phyloP scores from a whole-genome alignment of 495 filamentous ascomycete genomes.

The Barbatosphaeria neglecta region DNA sequence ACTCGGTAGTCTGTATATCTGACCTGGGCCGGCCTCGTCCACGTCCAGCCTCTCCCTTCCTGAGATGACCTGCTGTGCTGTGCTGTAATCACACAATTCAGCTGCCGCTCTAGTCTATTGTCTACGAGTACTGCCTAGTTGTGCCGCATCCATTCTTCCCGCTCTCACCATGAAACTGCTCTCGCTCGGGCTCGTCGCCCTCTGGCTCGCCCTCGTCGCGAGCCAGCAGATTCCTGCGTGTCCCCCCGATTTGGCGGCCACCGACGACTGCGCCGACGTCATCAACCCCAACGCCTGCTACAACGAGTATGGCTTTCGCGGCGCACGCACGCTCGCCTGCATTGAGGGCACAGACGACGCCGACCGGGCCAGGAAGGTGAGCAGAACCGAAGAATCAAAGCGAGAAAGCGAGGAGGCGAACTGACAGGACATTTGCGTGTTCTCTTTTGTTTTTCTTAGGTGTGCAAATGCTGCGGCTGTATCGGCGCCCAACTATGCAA shows the following conservation, averaged over 20 bases:
- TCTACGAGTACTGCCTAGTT: no score
- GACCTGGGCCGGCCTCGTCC: slow-evolving; percentile 3
- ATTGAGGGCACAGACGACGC: slow-evolving; percentile 25
- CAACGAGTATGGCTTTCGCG: slow-evolving; percentile 26
- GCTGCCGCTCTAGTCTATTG: no score
- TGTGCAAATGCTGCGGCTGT: slow-evolving; percentile 26
- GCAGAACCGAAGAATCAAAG: background rate
- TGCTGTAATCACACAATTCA: no score
- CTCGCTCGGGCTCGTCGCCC: slow-evolving; percentile 9
- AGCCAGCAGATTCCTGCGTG: slow-evolving; percentile 21
- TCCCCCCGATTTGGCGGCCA: slow-evolving; percentile 17
- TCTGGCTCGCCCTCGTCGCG: slow-evolving; percentile 12
- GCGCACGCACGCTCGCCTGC: slow-evolving; percentile 24
- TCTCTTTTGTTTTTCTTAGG: slow-evolving; percentile 14
- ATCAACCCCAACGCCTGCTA: slow-evolving; percentile 33
- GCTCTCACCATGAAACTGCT: slow-evolving; percentile 20
- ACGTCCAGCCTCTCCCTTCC: no score
- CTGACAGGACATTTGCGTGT: no score
- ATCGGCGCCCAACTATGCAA: slow-evolving; percentile 23
- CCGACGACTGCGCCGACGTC: slow-evolving; percentile 29
- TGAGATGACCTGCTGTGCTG: no score
- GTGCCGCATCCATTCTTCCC: no score
- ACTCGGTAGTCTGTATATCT: slow-evolving; percentile 12
- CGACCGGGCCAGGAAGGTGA: slow-evolving; percentile 20
- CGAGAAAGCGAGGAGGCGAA: background rate